Evolutionary conservation across 2,329 filamentous ascomycete species (phyloP).

Genomic region (Fusarium xylarioides): DNA sequence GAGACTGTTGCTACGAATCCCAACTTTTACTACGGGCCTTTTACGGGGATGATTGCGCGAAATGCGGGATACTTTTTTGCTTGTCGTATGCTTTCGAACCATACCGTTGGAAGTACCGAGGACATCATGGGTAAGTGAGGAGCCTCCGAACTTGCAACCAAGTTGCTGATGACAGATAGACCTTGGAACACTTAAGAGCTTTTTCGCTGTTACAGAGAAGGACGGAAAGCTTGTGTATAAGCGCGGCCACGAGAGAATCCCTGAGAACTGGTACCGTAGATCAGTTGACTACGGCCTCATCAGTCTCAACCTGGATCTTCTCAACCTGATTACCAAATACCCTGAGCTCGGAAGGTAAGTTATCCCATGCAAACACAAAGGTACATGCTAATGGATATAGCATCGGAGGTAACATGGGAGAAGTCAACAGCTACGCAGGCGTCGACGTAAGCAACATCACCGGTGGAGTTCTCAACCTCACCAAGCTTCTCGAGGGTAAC

Average conservation of each 20-base stretch:
- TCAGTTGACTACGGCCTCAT: constrained; percentile 9
- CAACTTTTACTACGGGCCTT: constrained; percentile 22
- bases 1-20: constrained; percentile 7
- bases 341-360: constrained; percentile 19
- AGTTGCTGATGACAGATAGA: neutral
- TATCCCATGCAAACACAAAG: accelerated
- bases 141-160: accelerated
- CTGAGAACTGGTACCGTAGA: constrained; percentile 17
- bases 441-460: constrained; percentile 14
- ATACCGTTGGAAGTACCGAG: neutral
- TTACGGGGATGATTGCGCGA: constrained; percentile 16
- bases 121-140: neutral
- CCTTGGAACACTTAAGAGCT: constrained; percentile 1
- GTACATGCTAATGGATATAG: neutral
- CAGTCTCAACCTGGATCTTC: constrained; percentile 3
- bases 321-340: constrained; percentile 1
- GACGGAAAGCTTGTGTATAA: constrained; percentile 5
- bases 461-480: constrained; percentile 7
- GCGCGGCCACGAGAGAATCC: constrained; percentile 19
- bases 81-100: constrained; percentile 9
- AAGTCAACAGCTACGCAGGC: constrained; percentile 13
- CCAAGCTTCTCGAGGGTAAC: constrained; percentile 7
- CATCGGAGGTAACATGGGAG: constrained; percentile 18
- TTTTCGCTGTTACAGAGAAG: constrained; percentile 4
- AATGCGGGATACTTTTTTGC: constrained; percentile 18